phyloP scores from a whole-genome alignment of 768 basidiomycete species.

The Multifurca ochricompacta region DNA sequence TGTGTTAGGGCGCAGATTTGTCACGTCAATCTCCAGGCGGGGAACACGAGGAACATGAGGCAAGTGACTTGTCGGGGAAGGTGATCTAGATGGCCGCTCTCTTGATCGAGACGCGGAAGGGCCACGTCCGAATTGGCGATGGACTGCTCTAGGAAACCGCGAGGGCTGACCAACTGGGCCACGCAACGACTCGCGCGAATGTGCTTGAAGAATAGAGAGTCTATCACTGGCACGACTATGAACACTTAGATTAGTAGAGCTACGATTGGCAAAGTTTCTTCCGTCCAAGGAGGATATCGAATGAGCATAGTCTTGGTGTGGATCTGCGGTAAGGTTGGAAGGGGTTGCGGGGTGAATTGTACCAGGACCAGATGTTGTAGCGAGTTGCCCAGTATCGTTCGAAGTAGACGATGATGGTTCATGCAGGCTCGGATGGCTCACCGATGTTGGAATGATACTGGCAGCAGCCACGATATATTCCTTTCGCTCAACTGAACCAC shows the following conservation, averaged over 20 bases:
- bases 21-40: not conserved
- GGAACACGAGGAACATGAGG: not conserved
- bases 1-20: not conserved
- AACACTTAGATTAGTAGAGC: not conserved
- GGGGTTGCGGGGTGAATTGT: not conserved
- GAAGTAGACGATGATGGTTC: not conserved
- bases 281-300: not conserved
- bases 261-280: not conserved
- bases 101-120: not conserved
- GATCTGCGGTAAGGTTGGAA: not conserved
- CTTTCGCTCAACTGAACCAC: not conserved
- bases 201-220: not conserved
- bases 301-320: not conserved
- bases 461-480: slow-evolving; percentile 6
- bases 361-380: not conserved
- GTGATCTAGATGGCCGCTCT: not conserved
- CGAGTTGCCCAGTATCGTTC: not conserved
- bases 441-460: slow-evolving; percentile 2
- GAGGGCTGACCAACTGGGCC: not conserved
- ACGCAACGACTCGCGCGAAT: not conserved
- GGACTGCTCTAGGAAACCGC: not conserved
- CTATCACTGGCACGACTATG: slow-evolving; percentile 12
- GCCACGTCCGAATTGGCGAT: slow-evolving; percentile 8
- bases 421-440: not conserved
- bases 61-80: not conserved